Base-by-base conservation (phyloP, 805 yeast species). In the Yamadazyma tumulicola region DNA sequence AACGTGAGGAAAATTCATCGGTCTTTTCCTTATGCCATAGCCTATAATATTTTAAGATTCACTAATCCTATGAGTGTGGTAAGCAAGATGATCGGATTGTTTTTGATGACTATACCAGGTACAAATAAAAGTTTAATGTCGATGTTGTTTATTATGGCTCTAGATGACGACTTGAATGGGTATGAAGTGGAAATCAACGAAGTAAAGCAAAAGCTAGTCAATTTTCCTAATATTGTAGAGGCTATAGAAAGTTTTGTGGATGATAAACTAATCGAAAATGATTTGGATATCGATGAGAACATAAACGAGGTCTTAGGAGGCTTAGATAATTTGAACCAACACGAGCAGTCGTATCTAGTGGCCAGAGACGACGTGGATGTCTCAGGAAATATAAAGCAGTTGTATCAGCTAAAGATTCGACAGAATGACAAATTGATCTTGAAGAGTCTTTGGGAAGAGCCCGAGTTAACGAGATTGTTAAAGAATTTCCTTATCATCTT, bases 1-100 rank as follows among this genome's bases (percentile, higher is more conserved):
- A 87, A 86, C 51, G 63, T 84, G 20, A 77, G 77, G 43, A 75
- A 81, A 38, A 61, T 93, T 25, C 96, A 91, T 59, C 61, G 70
- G 20, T 51, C 86, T 39, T 76, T 91, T 62, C 98, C 97, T 0
- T 93, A 91, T 55, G 62, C 73, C 1, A 53, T 91, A 22, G 75
- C 89, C 56, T 79, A 80, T 27, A 85, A 85, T 14, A 82, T 91
- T 15, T 58, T 93, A 51, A 74, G 79, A 50, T 77, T 82, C 40
- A 86, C 97, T 0, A 91, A 91, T 51, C 97, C 98, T 2, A 77
- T 88, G 60, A 75, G 81, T 26, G 79, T 91, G 18, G 77, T 86
- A 64, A 84, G 88, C 41, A 77, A 81, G 15, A 62, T 91, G 54
- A 74, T 89, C 22, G 96, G 87, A 48, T 55, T 91, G 39, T 77